These are phyloP conservation scores for Fraxinus angustifolia DNA, from an alignment of 305 asterid genomes.

Conservation along the genomic window DNA sequence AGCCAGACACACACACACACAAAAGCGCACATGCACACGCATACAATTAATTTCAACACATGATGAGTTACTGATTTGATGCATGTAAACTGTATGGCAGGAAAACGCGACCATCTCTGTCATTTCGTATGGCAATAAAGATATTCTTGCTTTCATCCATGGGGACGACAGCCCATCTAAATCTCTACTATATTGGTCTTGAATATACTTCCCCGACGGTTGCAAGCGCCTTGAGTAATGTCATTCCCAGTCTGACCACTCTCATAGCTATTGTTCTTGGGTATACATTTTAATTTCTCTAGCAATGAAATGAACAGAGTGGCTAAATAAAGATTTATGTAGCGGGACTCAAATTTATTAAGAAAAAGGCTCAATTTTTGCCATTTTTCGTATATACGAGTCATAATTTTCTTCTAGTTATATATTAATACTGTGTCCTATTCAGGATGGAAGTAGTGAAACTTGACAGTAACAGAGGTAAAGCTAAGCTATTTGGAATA, in stretches of 20 bases:
- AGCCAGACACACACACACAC: background rate
- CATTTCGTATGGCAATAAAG: constrained; percentile 7
- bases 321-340: background rate
- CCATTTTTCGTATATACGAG: background rate
- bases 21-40: background rate
- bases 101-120: constrained; percentile 9
- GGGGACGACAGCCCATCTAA: constrained; percentile 25
- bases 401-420: background rate
- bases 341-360: background rate
- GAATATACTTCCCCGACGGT: constrained; percentile 28
- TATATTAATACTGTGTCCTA: background rate
- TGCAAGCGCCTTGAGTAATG: constrained; percentile 23
- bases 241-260: constrained; percentile 26
- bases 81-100: background rate
- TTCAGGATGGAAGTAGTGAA: constrained; percentile 26
- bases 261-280: constrained; percentile 15
- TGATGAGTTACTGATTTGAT: background rate
- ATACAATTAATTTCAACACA: background rate
- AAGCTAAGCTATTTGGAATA: constrained; percentile 25
- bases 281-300: background rate
- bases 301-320: background rate
- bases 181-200: constrained; percentile 20
- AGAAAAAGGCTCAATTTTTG: background rate
- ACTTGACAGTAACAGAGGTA: constrained; percentile 12
- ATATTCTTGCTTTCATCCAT: constrained; percentile 21